Evolutionary conservation across 768 basidiomycete genomes (phyloP), one percentile per base, ranked within the genome.

Genomic region (Pleurotus pulmonarius): DNA sequence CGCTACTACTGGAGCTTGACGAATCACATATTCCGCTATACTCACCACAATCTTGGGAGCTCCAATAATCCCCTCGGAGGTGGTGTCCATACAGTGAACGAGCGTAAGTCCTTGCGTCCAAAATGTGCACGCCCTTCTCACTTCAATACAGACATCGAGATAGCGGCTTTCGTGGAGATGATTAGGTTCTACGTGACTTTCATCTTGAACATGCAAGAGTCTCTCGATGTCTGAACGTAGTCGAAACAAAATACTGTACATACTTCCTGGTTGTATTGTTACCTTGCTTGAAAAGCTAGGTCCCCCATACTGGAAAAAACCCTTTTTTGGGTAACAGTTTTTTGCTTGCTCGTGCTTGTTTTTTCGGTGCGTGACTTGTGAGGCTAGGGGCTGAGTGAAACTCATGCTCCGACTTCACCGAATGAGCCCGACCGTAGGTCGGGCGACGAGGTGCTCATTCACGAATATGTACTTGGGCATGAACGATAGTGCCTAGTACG

Each of bases 1-100:
- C 73, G 76, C 12, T 77, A 75, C 65, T 84, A 83, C 64, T 85
- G 84, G 83, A 68, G 77, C 38, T 67, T 86, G 40, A 77, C 81
- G 5, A 63, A 67, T 29, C 76, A 82, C 60, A 89, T 92, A 59
- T 90, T 88, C 78, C 83, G 89, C n/a, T 92, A 90, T 64, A 73
- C 65, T 55, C 80, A 82, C 56, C 67, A 67, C 8, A 76, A 75
- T 56, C 66, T 64, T 13, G 73, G 68, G 5, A 69, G 69, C 34
- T 62, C 61, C 29, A 64, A 67, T 0, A 68, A 64, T 16, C 63
- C 69, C 26, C 59, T 73, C 18, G 49, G 49, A n/a, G 69, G 69
- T 48, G 77, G 78, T 1, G 70, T 85, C n/a, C 90, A 90, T 67
- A 88, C 88, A 3, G 80, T 89, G 22, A 80, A 90, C 57, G 90